Percentiles rank a stretch among this genome's conserved stretches.
Conservation (phyloP, 306 rosid genomes). For the Prunus mira region DNA sequence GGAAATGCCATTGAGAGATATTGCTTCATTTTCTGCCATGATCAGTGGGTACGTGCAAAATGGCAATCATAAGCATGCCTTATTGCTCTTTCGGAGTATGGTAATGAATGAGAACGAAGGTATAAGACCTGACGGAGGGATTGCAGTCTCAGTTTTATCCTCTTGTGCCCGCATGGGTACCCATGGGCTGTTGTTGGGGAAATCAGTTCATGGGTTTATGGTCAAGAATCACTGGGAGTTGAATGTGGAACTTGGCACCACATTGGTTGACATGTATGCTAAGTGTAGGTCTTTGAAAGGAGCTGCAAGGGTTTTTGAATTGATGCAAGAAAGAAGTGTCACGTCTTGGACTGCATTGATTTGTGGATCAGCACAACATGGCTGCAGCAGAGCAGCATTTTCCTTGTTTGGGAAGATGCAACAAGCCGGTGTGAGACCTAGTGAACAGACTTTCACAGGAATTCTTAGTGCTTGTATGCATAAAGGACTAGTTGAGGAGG, state of each 20-base stretch:
- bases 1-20: conserved; percentile 43
- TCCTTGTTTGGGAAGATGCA: conserved; percentile 24
- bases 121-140: conserved; percentile 30
- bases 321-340: conserved; percentile 9
- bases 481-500: conserved; percentile 21
- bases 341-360: conserved; percentile 32
- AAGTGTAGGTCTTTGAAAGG: conserved; percentile 22
- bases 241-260: conserved; percentile 48
- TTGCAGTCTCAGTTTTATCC: conserved; percentile 35
- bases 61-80: conserved; percentile 22
- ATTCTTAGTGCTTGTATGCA: conserved; percentile 36
- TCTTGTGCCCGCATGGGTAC: conserved; percentile 49
- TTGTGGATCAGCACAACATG: conserved; percentile 20
- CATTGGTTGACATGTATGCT: conserved; percentile 39
- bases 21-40: conserved; percentile 51
- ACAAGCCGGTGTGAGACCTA: conserved; percentile 5
- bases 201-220: conserved; percentile 57
- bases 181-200: conserved; percentile 47
- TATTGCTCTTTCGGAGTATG: conserved; percentile 52
- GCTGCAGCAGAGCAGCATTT: conserved; percentile 10
- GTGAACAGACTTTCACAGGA: conserved; percentile 25
- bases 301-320: conserved; percentile 24
- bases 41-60: conserved; percentile 42
- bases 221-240: conserved; percentile 54
- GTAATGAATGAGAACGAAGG: conserved; percentile 32